Base-by-base conservation (phyloP, 2,329 filamentous ascomycete species). In the Penicillium sp. region DNA sequence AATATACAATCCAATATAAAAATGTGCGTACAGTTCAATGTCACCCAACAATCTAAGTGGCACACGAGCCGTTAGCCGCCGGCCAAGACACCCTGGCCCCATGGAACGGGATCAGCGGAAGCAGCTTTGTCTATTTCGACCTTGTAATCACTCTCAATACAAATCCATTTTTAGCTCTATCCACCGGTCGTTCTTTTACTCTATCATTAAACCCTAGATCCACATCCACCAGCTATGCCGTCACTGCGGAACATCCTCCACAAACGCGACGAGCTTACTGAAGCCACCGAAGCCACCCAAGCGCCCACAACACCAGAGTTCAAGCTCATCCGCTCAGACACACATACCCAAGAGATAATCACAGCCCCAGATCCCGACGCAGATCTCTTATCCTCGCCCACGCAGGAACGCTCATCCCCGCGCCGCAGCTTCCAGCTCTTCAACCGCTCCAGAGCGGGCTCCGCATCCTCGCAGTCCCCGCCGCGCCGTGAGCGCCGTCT, bases 291-390 rank as follows among this genome's bases (percentile, higher is more conserved):
- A 11, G 39, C 48, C 13, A 61, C 14, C 5, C 16, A 18, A 18
- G 16, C 59, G 21, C 54, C 55, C 14, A 82, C 62, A 70, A 60
- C 79, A 1, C 86, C 88, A 54, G 86, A 90, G 63, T 91, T 97
- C 77, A 91, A 83, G 59, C 91, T 97, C 76, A 82, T 94, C 67
- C 88, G 92, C 58, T 88, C 90, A 61, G 93, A 96, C 69, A 96
- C 92, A 1, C 77, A 86, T 61, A 86, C 87, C 1, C 84, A 92
- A 70, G 91, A 97, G 72, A 78, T 88, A 61, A 90, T 96, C 70
- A 80, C 85, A 10, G 89, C 91, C 6, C 70, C 71, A 49, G 81
- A 81, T 62, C 46, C 56, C 13, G 79, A 77, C 11, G 48, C 53
- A 31, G 39, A 54, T 14, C 49, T 39, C 43, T 45, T 39, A 39